These are phyloP conservation scores for Neurospora crassa DNA, from an alignment of 2,329 filamentous ascomycete species.

Conservation along the genomic window DNA sequence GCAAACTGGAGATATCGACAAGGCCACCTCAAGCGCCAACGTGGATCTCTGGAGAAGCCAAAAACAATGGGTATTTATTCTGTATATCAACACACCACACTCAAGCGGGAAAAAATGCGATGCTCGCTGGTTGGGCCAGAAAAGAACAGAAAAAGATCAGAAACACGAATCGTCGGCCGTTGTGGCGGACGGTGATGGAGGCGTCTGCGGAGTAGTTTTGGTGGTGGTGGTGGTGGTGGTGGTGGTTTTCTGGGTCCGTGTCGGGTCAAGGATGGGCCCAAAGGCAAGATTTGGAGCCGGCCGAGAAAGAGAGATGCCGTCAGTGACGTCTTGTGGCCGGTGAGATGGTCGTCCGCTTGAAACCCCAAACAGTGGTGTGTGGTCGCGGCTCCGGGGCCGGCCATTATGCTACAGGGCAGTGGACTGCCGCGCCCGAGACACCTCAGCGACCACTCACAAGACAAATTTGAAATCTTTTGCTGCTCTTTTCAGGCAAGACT, in stretches of 20 bases:
- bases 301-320: too few species aligned
- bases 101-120: neutral
- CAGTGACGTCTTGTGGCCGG: neutral
- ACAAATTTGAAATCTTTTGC: neutral
- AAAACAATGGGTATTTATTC: neutral
- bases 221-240: neutral
- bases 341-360: neutral
- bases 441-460: neutral
- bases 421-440: neutral
- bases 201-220: neutral
- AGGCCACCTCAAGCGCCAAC: neutral
- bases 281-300: neutral
- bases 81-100: neutral
- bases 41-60: neutral
- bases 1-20: neutral
- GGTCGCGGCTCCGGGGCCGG: neutral
- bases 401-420: too few species aligned
- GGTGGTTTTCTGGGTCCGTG: neutral
- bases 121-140: neutral
- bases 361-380: neutral
- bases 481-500: neutral
- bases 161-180: neutral
- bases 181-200: neutral
- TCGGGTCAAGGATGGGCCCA: neutral
- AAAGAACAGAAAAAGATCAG: neutral